Percentiles rank a stretch among this genome's conserved stretches.
These are phyloP conservation scores for Botrytis cinerea DNA, from an alignment of 2,329 filamentous ascomycete genomes.

Conservation along the genomic window DNA sequence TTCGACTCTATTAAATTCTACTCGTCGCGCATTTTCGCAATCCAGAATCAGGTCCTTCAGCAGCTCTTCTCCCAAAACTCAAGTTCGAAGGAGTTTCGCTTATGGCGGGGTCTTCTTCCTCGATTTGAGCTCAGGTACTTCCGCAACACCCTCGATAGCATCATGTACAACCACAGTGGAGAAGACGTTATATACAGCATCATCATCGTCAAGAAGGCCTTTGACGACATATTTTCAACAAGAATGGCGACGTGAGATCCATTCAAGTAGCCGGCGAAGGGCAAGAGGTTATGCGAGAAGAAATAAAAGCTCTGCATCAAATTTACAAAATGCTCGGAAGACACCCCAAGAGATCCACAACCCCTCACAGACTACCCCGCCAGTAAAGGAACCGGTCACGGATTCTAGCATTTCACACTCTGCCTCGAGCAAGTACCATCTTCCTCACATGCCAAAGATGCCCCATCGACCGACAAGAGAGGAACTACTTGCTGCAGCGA, in stretches of 20 bases:
- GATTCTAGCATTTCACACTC: slow-evolving; percentile 31
- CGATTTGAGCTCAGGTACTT: slow-evolving; percentile 46
- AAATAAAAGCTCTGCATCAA: slow-evolving; percentile 41
- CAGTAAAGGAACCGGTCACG: slow-evolving; percentile 26
- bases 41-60: slow-evolving; percentile 36
- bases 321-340: slow-evolving; percentile 31
- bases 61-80: slow-evolving; percentile 43
- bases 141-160: slow-evolving; percentile 40
- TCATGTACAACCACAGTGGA: slow-evolving; percentile 31
- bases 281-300: slow-evolving; percentile 34
- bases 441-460: slow-evolving; percentile 63
- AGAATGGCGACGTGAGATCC: slow-evolving; percentile 39
- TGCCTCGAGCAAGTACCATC: slow-evolving; percentile 54
- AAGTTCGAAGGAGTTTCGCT: slow-evolving; percentile 52
- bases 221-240: slow-evolving; percentile 29
- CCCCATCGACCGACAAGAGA: slow-evolving; percentile 91
- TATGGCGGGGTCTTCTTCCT: slow-evolving; percentile 57
- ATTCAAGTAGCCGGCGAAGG: slow-evolving; percentile 37
- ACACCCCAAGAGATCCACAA: slow-evolving; percentile 31
- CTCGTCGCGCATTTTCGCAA: slow-evolving; percentile 31
- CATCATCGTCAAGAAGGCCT: slow-evolving; percentile 24
- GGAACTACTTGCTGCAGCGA: slow-evolving; percentile 87
- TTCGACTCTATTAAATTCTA: slow-evolving; percentile 26
- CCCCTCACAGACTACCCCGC: slow-evolving; percentile 27
- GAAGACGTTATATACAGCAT: slow-evolving; percentile 34